Evolutionary conservation across 192 early-diverging fungal species (phyloP).

Genomic region (Oehlia diaphana): DNA sequence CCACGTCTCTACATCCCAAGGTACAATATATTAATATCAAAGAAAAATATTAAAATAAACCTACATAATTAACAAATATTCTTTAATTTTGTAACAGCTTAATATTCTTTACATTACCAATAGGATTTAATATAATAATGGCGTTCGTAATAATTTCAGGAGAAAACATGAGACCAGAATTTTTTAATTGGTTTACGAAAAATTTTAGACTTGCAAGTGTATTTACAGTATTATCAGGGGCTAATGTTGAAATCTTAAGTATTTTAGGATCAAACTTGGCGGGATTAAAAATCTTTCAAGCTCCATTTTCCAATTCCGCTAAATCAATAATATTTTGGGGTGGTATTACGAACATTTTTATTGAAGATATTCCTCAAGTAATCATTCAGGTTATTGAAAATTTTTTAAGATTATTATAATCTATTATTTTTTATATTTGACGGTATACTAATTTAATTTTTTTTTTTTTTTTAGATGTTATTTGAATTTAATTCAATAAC

Average conservation of each 20-base stretch:
- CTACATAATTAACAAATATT: too few relatives aligned
- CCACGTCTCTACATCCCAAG: background rate
- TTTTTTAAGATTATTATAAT: background rate
- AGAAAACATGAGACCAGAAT: background rate
- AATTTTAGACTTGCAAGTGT: background rate
- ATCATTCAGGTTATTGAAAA: slow-evolving; percentile 12
- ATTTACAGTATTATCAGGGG: slow-evolving; percentile 12
- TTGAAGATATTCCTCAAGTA: slow-evolving; percentile 26
- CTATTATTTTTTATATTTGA: too few relatives aligned
- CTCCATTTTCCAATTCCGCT: background rate
- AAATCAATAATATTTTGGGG: slow-evolving; percentile 9
- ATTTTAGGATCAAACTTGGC: background rate
- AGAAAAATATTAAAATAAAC: too few relatives aligned
- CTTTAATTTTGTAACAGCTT: background rate
- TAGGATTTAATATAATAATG: background rate
- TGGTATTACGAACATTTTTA: background rate
- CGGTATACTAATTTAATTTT: too few relatives aligned
- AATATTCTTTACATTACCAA: background rate
- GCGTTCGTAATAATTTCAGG: background rate
- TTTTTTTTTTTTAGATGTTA: too few relatives aligned
- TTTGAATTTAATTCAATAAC: background rate
- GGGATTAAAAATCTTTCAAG: slow-evolving; percentile 2
- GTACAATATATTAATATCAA: background rate
- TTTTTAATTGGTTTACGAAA: background rate
- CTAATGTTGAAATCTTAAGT: slow-evolving; percentile 11